Base-by-base conservation (phyloP, 805 yeast genomes). In the Pichia gijzeniarum region DNA sequence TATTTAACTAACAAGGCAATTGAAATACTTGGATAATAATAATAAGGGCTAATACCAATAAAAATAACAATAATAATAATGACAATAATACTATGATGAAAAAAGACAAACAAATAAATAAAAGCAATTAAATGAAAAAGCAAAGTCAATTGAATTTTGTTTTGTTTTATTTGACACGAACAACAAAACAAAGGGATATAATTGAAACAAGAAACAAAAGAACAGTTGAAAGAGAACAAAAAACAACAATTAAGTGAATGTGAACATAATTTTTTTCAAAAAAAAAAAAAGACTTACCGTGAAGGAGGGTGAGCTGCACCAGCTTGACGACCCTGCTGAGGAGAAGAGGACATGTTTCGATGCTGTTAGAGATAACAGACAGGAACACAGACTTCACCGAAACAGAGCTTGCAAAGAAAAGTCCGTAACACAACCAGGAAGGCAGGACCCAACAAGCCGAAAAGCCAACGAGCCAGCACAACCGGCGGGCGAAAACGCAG, bases 241-340 rank as follows among this genome's bases (percentile, higher is more conserved):
- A 5, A 28, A 18, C 6, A 13, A 19, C 17, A 19, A 18, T 4
- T 18, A 38, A 27, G 20, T 17, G 17, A 39, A 14, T 19, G 17
- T 22, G 27, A 25, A 7, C 10, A 25, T 25, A 25, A 6, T 25
- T 25, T 25, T 25, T 10, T n/a, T n/a, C n/a, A n/a, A 4, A 20
- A 19, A n/a, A n/a, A 16, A 27, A 27, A 28, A 20, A 14, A 16
- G 28, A 44, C 47, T 17, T 44, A 44, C 47, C 43, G 47, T 18
- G 47, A 44, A 20, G 38, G 47, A 1, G 20, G 43, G n/a, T 38
- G 38, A 10, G 13, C 31, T 13, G 32, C 19, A 27, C 20, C 22
- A 25, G 28, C 28, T 12, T 27, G 41, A 16, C 32, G 34, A n/a
- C 41, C 33, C 18, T 38, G 41, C 20, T 38, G 41, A 13, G 32